Evolutionary conservation across 2,329 filamentous ascomycete species (phyloP).

Genomic region (Elsinoe perseae): DNA sequence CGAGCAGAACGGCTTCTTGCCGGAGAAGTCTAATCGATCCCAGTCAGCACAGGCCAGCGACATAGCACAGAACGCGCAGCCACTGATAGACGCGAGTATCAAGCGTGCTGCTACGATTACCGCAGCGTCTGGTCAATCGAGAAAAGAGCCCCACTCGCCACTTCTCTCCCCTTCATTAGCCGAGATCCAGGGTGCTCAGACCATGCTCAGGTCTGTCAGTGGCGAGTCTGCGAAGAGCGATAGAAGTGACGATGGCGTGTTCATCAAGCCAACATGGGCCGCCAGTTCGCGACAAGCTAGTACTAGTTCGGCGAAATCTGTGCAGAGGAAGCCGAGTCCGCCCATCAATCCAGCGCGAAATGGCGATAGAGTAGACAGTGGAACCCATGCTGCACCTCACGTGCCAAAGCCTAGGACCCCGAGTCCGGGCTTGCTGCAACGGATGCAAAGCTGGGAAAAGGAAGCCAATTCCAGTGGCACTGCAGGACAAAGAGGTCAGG

Average conservation of each 20-base stretch:
- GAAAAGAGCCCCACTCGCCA: neutral
- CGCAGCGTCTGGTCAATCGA: neutral
- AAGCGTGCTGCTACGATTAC: conserved; percentile 1
- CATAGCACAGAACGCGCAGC: neutral
- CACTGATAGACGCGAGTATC: neutral
- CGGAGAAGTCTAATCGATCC: conserved; percentile 2
- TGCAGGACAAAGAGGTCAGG: conserved; percentile 24
- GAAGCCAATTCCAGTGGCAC: conserved; percentile 17
- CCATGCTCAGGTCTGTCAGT: conserved; percentile 17
- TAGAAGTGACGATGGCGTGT: conserved; percentile 13
- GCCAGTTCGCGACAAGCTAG: conserved; percentile 18
- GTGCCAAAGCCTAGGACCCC: conserved; percentile 28
- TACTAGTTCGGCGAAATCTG: neutral
- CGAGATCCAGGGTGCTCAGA: conserved; percentile 12
- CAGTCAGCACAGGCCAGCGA: neutral
- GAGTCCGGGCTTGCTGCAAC: conserved; percentile 37
- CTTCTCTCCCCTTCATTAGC: conserved; percentile 12
- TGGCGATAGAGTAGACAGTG: conserved; percentile 13
- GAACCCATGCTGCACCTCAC: conserved; percentile 2
- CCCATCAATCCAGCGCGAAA: neutral
- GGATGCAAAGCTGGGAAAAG: conserved; percentile 31
- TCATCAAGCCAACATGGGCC: conserved; percentile 19
- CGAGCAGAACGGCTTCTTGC: conserved; percentile 12
- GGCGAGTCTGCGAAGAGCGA: conserved; percentile 13
- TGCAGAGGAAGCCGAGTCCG: conserved; percentile 19